These are phyloP conservation scores for Komagataella ulmi DNA, from an alignment of 805 yeast genomes.

Conservation along the genomic window DNA sequence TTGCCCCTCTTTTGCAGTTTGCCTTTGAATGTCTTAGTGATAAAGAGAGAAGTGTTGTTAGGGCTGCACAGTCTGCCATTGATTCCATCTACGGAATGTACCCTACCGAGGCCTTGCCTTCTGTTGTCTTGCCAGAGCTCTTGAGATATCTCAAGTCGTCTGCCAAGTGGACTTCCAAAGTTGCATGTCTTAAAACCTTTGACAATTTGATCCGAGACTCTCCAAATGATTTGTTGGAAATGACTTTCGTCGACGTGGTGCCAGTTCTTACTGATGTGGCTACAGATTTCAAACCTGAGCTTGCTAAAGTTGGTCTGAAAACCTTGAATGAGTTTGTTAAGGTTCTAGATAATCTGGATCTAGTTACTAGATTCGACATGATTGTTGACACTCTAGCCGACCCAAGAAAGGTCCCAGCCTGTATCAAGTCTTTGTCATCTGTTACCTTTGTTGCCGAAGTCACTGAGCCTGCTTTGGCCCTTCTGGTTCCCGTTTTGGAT, in stretches of 20 bases:
- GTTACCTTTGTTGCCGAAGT: conserved; percentile 98
- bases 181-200: conserved; percentile 41
- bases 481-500: conserved; percentile 83
- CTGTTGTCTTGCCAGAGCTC: conserved; percentile 52
- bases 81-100: conserved; percentile 57
- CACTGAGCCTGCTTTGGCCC: conserved; percentile 86
- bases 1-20: conserved; percentile 46
- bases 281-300: conserved; percentile 93
- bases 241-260: conserved; percentile 62
- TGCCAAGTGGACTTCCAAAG: conserved; percentile 3
- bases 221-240: conserved; percentile 76
- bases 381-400: conserved; percentile 85
- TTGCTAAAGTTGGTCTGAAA: conserved; percentile 72
- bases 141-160: conserved; percentile 32
- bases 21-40: conserved; percentile 71
- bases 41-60: conserved; percentile 74
- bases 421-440: conserved; percentile 79
- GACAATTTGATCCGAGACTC: conserved; percentile 68
- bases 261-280: conserved; percentile 83
- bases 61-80: conserved; percentile 73
- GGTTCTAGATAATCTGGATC: conserved; percentile 85
- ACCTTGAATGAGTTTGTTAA: conserved; percentile 60
- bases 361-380: conserved; percentile 70
- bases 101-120: conserved; percentile 67
- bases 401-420: conserved; percentile 78